Evolutionary conservation across 148 eudicot species (phyloP), one percentile per base, ranked within the genome.

Genomic region (Rhododendron molle): DNA sequence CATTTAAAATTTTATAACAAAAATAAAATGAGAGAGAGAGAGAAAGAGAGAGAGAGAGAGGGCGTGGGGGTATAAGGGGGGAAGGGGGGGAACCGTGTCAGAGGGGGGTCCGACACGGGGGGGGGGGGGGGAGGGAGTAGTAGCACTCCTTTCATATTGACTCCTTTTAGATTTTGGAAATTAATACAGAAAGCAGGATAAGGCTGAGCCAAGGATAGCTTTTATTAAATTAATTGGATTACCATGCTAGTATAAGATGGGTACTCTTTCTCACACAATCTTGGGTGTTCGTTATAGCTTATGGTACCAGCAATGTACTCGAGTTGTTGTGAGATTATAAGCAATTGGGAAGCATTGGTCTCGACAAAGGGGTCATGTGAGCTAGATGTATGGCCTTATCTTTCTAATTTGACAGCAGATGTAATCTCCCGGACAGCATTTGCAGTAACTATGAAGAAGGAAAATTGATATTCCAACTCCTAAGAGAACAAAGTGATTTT

Each of bases 261-360:
- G 18, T 3, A 14, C 26, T 5, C 10, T 60, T 21, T 60, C 67
- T 60, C 2, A 32, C 67, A 69, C 74, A 28, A 28, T 40, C 11
- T 76, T 43, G 5, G 56, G 32, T 58, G 5, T 20, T 47, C 44
- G 52, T 34, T 30, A 16, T 73, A 90, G 92, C 30, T 83, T 14
- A 87, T 89, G 92, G 44, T 89, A 20, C 89, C 89, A 5, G 87
- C 89, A n/a, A 88, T 90, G 89, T 78, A 62, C 76, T n/a, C 56
- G 44, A 83, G 89, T 40, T 89, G 88, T 60, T 60, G 26, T 2
- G 87, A 90, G 83, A 87, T 89, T n/a, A n/a, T n/a, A n/a, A n/a
- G 76, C 14, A 80, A 86, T 54, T 90, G 90, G 91, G 87, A 89
- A 28, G 85, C 16, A 11, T 81, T 85, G 34, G 56, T 69, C 40